Evolutionary conservation across 306 rosid genomes (phyloP).

Genomic region (Lablab purpureus): DNA sequence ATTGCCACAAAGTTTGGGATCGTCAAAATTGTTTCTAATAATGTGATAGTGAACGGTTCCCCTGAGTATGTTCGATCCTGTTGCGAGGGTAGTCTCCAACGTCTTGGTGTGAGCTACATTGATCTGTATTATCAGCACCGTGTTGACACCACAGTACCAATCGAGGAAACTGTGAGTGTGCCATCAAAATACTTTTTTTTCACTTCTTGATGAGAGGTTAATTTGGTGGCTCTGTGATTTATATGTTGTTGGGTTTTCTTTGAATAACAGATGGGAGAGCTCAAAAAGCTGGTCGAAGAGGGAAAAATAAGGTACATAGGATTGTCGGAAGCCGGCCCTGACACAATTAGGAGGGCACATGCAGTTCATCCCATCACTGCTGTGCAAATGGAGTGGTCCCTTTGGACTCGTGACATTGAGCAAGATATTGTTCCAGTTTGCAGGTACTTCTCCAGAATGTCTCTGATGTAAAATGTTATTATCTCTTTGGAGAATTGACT

Average conservation of each 20-base stretch:
- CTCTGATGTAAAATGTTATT: background rate
- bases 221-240: background rate
- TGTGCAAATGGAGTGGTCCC: conserved; percentile 78
- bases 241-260: conserved; percentile 27
- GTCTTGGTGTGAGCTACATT: conserved; percentile 78
- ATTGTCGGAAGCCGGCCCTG: conserved; percentile 72
- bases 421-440: conserved; percentile 72
- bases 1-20: conserved; percentile 89
- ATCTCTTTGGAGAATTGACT: background rate
- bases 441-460: conserved; percentile 51
- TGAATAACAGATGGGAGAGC: conserved; percentile 65
- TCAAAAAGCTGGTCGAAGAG: conserved; percentile 68
- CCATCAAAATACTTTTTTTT: background rate
- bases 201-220: background rate
- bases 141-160: conserved; percentile 72
- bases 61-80: conserved; percentile 86
- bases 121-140: conserved; percentile 92
- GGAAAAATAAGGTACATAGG: conserved; percentile 77
- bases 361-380: conserved; percentile 85
- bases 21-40: conserved; percentile 34
- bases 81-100: conserved; percentile 77
- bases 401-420: conserved; percentile 82
- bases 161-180: conserved; percentile 79
- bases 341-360: conserved; percentile 79
- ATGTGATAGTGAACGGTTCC: conserved; percentile 64